A percentile compares a stretch with the other conserved stretches of the same genome.
Conservation (phyloP, 2,329 filamentous ascomycete genomes). For the Fusarium sp. region DNA sequence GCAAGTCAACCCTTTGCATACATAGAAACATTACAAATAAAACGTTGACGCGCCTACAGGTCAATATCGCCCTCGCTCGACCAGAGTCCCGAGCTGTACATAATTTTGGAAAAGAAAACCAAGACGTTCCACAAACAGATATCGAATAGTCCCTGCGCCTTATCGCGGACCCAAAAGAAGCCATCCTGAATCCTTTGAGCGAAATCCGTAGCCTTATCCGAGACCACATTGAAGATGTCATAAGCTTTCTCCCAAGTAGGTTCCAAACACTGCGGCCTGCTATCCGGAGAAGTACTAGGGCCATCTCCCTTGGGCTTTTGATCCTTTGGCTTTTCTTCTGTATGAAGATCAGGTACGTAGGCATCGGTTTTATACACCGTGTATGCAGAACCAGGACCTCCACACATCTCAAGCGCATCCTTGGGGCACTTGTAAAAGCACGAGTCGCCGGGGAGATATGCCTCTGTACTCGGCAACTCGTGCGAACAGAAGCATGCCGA, state of each 20-base stretch:
- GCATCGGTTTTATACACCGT: neutral
- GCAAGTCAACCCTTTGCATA: neutral
- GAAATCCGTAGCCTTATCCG: neutral
- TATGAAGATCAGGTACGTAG: neutral
- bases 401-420: neutral
- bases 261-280: constrained; percentile 6
- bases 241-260: neutral
- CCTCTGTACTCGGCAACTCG: neutral
- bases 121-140: constrained; percentile 8
- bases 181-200: neutral
- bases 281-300: neutral
- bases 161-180: neutral
- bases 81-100: neutral
- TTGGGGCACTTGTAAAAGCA: neutral
- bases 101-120: constrained; percentile 1
- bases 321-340: neutral
- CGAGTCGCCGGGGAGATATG: neutral
- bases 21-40: neutral
- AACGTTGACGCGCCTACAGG: neutral
- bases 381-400: neutral
- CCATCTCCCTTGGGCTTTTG: neutral
- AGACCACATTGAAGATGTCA: neutral
- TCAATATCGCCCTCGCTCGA: neutral
- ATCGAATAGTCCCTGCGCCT: constrained; percentile 12
- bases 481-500: neutral